phyloP scores from a whole-genome alignment of 306 rosid genomes.

The Prunus padus region DNA sequence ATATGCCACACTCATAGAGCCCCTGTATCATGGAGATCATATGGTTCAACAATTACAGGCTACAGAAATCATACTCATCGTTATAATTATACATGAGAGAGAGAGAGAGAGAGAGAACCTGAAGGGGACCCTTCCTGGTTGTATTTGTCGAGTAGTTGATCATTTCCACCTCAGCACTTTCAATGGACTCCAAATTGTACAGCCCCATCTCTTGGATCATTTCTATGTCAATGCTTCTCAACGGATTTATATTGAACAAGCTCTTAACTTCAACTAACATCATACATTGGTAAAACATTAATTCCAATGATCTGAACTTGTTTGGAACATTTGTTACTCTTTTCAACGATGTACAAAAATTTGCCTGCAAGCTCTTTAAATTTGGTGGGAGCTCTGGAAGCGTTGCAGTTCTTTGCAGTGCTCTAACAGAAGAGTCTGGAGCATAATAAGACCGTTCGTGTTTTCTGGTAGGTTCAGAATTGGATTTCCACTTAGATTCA shows the following conservation, averaged over 20 bases:
- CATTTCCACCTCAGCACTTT: neutral
- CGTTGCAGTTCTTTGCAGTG: neutral
- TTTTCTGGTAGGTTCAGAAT: neutral
- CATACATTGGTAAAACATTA: neutral
- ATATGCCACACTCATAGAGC: neutral
- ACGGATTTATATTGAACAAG: neutral
- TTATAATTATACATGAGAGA: neutral
- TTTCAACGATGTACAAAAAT: neutral
- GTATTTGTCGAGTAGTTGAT: neutral
- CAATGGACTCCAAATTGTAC: neutral
- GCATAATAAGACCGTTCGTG: neutral
- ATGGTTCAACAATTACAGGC: neutral
- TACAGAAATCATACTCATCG: too few species aligned
- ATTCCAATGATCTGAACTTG: neutral
- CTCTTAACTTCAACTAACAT: neutral
- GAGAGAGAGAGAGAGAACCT: constrained; percentile 1
- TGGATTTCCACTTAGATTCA: neutral
- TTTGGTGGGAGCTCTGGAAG: neutral
- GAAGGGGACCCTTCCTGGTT: neutral
- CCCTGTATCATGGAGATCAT: neutral
- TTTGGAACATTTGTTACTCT: neutral
- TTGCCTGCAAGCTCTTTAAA: neutral
- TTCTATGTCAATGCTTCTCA: neutral
- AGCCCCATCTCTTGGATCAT: neutral
- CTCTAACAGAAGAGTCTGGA: neutral